A percentile compares a stretch with the other conserved stretches of the same genome.
These are phyloP conservation scores for Phanerodontia chrysosporium DNA, from an alignment of 768 basidiomycete species.

Conservation along the genomic window DNA sequence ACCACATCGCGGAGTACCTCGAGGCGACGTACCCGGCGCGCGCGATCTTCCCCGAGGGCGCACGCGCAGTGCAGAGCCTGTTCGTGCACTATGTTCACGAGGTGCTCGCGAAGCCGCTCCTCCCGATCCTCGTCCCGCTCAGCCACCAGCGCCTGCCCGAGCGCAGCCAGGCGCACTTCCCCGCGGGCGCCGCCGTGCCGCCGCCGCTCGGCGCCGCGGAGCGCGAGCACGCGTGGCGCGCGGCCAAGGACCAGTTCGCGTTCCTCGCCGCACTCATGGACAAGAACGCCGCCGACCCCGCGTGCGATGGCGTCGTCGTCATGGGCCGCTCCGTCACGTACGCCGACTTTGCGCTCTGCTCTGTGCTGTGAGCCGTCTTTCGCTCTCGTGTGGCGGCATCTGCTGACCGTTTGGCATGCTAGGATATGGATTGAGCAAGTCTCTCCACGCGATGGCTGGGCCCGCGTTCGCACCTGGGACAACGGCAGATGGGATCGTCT, in stretches of 20 bases:
- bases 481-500: conserved; percentile 62
- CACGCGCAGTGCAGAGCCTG: conserved; percentile 60
- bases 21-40: conserved; percentile 65
- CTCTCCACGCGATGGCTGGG: conserved; percentile 72
- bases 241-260: conserved; percentile 63
- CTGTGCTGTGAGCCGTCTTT: conserved; percentile 39
- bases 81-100: conserved; percentile 72
- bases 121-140: conserved; percentile 67
- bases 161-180: conserved; percentile 50
- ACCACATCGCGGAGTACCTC: conserved; percentile 68
- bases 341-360: conserved; percentile 71
- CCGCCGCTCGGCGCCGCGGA: conserved; percentile 35
- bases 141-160: conserved; percentile 58
- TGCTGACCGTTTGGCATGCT: neutral
- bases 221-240: conserved; percentile 61
- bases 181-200: conserved; percentile 13
- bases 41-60: conserved; percentile 66
- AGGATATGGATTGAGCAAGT: conserved; percentile 69
- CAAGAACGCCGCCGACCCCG: conserved; percentile 49
- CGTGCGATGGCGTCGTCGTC: conserved; percentile 59
- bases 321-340: conserved; percentile 67
- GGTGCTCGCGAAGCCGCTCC: conserved; percentile 57
- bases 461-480: conserved; percentile 64
- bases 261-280: conserved; percentile 62
- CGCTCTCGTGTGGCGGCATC: neutral